A percentile compares a stretch with the other conserved stretches of the same genome.
phyloP scores from a whole-genome alignment of 106 monocot genomes.

The Dendrobium officinale region DNA sequence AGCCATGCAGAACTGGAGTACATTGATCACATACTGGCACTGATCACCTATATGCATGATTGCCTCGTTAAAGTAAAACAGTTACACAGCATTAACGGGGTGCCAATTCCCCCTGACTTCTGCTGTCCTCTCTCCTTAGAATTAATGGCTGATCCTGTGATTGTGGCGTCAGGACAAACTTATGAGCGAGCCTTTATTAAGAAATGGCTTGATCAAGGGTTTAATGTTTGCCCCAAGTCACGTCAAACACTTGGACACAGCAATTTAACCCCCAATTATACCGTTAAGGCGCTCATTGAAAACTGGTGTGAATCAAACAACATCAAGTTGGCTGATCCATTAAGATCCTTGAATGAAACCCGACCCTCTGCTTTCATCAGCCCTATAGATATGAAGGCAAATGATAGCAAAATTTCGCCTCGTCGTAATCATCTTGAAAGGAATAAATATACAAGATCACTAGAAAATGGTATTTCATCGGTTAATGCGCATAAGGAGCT shows the following conservation, averaged over 20 bases:
- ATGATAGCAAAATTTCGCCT: conserved; percentile 13
- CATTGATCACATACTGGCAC: conserved; percentile 38
- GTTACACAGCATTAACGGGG: conserved; percentile 56
- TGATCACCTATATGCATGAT: conserved; percentile 72
- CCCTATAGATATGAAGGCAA: conserved; percentile 19
- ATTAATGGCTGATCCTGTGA: conserved; percentile 95
- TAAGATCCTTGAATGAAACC: conserved; percentile 40
- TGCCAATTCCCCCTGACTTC: conserved; percentile 77
- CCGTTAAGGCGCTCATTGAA: conserved; percentile 82
- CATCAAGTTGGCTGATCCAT: conserved; percentile 66
- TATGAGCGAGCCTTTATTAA: conserved; percentile 79
- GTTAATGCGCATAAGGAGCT: conserved; percentile 17
- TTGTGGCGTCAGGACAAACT: conserved; percentile 91
- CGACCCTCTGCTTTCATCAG: conserved; percentile 32
- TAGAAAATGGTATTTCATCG: conserved; percentile 10
- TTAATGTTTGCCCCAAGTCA: conserved; percentile 86
- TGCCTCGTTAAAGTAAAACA: conserved; percentile 55
- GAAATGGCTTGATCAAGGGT: conserved; percentile 89
- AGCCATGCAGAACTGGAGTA: conserved; percentile 41
- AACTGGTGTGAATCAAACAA: conserved; percentile 88
- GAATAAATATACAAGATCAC: conserved; percentile 18
- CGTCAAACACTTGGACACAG: conserved; percentile 65
- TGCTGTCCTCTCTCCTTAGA: conserved; percentile 91
- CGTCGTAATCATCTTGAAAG: conserved; percentile 16
- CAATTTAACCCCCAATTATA: conserved; percentile 90